A percentile compares a stretch with the other conserved stretches of the same genome.
These are phyloP conservation scores for Beta vulgaris DNA, from an alignment of 148 eudicot species.

Conservation along the genomic window DNA sequence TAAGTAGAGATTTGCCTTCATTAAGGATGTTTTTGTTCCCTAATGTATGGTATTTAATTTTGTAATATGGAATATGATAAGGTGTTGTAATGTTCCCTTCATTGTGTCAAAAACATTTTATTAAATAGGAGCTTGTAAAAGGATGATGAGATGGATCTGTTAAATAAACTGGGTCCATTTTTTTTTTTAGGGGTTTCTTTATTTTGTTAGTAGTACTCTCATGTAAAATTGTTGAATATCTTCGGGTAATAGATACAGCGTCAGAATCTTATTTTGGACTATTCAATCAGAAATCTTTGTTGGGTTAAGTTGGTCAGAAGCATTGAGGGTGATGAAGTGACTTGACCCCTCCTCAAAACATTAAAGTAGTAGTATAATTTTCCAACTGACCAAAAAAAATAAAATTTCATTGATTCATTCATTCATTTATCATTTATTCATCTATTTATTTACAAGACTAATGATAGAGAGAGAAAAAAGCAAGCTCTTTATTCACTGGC, in stretches of 20 bases:
- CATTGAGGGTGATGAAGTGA: conserved; percentile 24
- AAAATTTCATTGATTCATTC: too few species aligned
- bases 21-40: conserved; percentile 15
- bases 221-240: not conserved
- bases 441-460: too few species aligned
- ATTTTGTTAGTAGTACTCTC: too few species aligned
- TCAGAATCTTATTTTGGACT: conserved; percentile 24
- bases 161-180: not conserved
- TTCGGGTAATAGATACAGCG: not conserved
- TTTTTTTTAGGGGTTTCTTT: not conserved
- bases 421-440: too few species aligned
- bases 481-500: conserved; percentile 21
- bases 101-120: not conserved
- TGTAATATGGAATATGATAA: conserved; percentile 5
- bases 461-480: too few species aligned
- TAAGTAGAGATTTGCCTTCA: not conserved
- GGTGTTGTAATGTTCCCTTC: conserved; percentile 1
- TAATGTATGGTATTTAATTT: conserved; percentile 16
- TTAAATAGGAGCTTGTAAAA: conserved; percentile 4
- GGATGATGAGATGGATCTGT: not conserved
- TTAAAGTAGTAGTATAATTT: not conserved
- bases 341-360: conserved; percentile 30
- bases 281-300: conserved; percentile 28
- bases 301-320: conserved; percentile 24
- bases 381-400: not conserved